Conservation (phyloP, 1,284 basidiomycete genomes). For the Ceratobasidium sp. region DNA sequence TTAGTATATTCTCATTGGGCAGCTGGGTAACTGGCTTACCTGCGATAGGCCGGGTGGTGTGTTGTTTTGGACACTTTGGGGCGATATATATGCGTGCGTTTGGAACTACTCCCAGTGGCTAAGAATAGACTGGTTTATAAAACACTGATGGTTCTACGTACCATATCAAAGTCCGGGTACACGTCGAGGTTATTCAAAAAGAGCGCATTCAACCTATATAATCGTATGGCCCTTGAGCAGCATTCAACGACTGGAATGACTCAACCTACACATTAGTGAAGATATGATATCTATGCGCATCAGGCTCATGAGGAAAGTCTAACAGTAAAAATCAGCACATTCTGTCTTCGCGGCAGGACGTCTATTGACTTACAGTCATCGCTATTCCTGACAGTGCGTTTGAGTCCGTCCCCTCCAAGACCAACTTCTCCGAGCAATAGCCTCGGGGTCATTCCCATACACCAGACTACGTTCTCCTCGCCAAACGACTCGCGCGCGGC, state of each 20-base stretch:
- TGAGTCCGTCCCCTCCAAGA: constrained; percentile 9
- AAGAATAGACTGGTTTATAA: background rate
- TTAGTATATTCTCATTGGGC: background rate
- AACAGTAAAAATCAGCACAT: background rate
- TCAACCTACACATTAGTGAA: constrained; percentile 45
- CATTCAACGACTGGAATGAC: background rate
- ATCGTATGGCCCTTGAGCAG: background rate
- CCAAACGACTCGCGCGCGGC: constrained; percentile 46
- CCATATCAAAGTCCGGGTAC: constrained; percentile 49
- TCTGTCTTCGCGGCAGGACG: background rate
- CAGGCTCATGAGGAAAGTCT: constrained; percentile 48
- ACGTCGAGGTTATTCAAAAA: constrained; percentile 46
- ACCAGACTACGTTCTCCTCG: constrained; percentile 45
- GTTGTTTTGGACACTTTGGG: constrained; percentile 1
- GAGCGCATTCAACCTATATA: constrained; percentile 39
- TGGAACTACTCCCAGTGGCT: constrained; percentile 37
- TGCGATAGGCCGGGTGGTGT: constrained; percentile 26
- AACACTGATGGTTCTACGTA: background rate
- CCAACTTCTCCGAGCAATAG: constrained; percentile 46
- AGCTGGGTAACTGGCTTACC: background rate
- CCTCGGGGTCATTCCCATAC: constrained; percentile 49
- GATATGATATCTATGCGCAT: constrained; percentile 48
- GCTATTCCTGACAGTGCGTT: constrained; percentile 44
- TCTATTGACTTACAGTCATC: constrained; percentile 41
- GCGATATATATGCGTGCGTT: constrained; percentile 48